These are phyloP conservation scores for Silene latifolia DNA, from an alignment of 148 eudicot genomes.

Conservation along the genomic window DNA sequence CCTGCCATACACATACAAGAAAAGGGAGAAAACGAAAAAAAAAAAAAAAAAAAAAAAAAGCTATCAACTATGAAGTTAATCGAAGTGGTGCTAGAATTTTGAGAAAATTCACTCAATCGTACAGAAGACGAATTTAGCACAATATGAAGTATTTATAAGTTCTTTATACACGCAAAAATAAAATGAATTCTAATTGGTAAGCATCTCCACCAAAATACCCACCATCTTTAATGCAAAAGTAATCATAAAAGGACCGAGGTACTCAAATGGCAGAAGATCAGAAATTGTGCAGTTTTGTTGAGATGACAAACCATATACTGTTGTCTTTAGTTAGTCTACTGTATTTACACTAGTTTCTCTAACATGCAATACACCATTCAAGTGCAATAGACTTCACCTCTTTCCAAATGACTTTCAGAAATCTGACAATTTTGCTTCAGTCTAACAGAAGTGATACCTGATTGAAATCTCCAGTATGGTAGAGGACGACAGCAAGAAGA, in stretches of 20 bases:
- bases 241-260: background rate
- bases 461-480: constrained; percentile 94
- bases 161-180: background rate
- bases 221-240: background rate
- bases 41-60: too few species aligned
- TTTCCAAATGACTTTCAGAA: background rate
- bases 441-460: constrained; percentile 48
- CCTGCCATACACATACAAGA: background rate
- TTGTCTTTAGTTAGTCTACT: background rate
- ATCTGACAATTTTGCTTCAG: background rate
- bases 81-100: background rate
- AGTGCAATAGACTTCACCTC: background rate
- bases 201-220: background rate
- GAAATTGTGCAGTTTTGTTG: background rate
- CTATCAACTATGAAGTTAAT: background rate
- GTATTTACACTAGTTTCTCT: background rate
- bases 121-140: background rate
- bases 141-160: background rate
- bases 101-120: background rate
- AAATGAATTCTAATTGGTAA: background rate
- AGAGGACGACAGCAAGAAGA: constrained; percentile 89
- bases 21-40: too few species aligned
- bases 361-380: constrained; percentile 1
- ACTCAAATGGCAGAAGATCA: background rate
- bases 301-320: background rate